Percentiles rank a stretch among this genome's conserved stretches.
These are phyloP conservation scores for Penicillium ucsense DNA, from an alignment of 495 filamentous ascomycete genomes.

Conservation along the genomic window DNA sequence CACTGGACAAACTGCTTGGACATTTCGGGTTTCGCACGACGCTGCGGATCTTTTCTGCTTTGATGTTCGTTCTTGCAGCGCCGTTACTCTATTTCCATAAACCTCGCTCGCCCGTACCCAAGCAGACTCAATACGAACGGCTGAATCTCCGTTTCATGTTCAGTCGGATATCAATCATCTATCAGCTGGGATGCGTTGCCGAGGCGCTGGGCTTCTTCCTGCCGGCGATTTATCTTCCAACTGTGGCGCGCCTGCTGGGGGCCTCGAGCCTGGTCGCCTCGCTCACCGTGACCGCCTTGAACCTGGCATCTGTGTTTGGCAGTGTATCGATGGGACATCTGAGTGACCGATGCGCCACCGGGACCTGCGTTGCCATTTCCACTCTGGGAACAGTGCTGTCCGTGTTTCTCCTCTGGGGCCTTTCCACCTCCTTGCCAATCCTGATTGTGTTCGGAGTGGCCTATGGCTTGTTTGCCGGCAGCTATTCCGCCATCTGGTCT, in stretches of 20 bases:
- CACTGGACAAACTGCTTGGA: conserved; percentile 38
- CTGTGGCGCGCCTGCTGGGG: conserved; percentile 40
- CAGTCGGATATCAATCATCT: conserved; percentile 37
- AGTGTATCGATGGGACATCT: conserved; percentile 46
- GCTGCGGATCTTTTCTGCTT: conserved; percentile 34
- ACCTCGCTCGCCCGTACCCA: conserved; percentile 39
- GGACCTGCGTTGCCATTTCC: conserved; percentile 44
- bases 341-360: conserved; percentile 45
- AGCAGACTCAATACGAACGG: conserved; percentile 5
- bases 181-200: conserved; percentile 42
- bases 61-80: conserved; percentile 35
- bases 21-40: conserved; percentile 44
- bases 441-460: conserved; percentile 49
- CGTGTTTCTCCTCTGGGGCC: conserved; percentile 56
- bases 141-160: conserved; percentile 34
- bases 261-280: conserved; percentile 24
- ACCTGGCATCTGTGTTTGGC: conserved; percentile 46
- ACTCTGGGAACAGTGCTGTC: conserved; percentile 42
- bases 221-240: conserved; percentile 49
- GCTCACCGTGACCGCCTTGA: conserved; percentile 40
- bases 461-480: conserved; percentile 57
- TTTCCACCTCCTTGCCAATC: conserved; percentile 39
- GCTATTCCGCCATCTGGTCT: conserved; percentile 46
- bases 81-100: conserved; percentile 49
- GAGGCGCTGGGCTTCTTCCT: conserved; percentile 53